These are phyloP conservation scores for Corynascus novoguineensis DNA, from an alignment of 495 filamentous ascomycete genomes.

Conservation along the genomic window DNA sequence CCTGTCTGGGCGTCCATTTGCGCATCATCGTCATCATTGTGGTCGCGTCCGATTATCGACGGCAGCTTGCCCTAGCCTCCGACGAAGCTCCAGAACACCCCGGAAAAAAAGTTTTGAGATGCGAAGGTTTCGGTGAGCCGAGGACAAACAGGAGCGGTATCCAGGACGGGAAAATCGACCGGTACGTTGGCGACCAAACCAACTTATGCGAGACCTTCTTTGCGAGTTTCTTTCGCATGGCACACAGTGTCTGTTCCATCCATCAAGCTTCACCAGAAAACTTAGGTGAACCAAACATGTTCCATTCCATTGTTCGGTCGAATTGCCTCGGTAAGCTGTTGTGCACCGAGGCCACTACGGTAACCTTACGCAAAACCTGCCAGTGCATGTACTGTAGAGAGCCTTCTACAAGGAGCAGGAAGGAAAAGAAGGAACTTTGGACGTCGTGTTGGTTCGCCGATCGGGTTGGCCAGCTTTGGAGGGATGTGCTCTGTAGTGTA, in stretches of 20 bases:
- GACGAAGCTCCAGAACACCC: not conserved
- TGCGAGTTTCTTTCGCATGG: not conserved
- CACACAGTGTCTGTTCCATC: not conserved
- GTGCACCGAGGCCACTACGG: not conserved
- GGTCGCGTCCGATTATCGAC: too few species aligned
- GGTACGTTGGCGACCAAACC: not conserved
- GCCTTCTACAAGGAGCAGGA: not conserved
- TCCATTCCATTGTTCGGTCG: not conserved
- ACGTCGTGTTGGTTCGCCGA: not conserved
- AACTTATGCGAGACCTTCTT: not conserved
- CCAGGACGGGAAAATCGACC: not conserved
- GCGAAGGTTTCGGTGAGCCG: not conserved
- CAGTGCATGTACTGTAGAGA: too few species aligned
- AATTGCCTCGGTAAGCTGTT: not conserved
- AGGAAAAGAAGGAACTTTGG: not conserved
- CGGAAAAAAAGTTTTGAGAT: not conserved
- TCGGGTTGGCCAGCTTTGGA: not conserved
- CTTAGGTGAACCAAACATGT: not conserved
- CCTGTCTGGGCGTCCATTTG: slow-evolving; percentile 5
- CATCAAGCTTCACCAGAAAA: not conserved
- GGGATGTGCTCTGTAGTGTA: too few species aligned
- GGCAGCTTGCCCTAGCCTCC: not conserved
- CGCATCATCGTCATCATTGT: too few species aligned
- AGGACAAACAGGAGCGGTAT: not conserved
- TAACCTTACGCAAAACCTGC: too few species aligned